These are phyloP conservation scores for Hericium rajendrae DNA, from an alignment of 768 basidiomycete species.

Conservation along the genomic window DNA sequence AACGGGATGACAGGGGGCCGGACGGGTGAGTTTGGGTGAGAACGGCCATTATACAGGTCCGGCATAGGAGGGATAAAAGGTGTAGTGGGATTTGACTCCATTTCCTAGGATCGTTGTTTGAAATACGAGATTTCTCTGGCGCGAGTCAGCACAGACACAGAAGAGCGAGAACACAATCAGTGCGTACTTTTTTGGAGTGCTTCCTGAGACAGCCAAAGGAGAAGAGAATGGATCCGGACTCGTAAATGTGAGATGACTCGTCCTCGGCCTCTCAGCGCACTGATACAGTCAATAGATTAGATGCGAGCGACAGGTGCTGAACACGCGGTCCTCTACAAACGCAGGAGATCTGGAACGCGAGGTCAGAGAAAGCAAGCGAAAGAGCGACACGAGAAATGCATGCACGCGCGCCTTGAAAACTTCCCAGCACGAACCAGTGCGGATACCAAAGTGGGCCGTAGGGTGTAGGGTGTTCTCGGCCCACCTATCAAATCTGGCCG, in stretches of 20 bases:
- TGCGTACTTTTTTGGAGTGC: too few species aligned
- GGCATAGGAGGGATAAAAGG: slow-evolving; percentile 25
- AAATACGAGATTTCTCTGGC: not conserved
- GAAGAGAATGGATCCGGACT: not conserved
- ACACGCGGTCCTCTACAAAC: not conserved
- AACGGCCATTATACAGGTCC: slow-evolving; percentile 9
- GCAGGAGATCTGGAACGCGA: not conserved
- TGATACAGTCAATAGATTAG: not conserved
- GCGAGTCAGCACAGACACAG: not conserved
- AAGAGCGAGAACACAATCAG: too few species aligned
- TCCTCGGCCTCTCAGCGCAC: not conserved
- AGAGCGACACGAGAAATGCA: not conserved
- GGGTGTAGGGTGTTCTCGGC: slow-evolving; percentile 3
- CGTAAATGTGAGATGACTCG: not conserved
- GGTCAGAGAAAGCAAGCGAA: not conserved
- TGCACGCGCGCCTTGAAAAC: not conserved
- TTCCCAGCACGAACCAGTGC: too few species aligned
- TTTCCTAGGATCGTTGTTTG: not conserved
- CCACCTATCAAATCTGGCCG: not conserved
- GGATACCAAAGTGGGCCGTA: slow-evolving; percentile 1
- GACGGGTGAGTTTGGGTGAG: slow-evolving; percentile 14
- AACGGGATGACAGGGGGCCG: slow-evolving; percentile 20
- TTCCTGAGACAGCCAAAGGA: too few species aligned
- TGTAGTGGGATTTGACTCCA: slow-evolving; percentile 13
- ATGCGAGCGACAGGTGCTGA: not conserved